Evolutionary conservation across 257 asterid species (phyloP), one percentile per base, ranked within the genome.

Genomic region (Oldenlandia corymbosa): DNA sequence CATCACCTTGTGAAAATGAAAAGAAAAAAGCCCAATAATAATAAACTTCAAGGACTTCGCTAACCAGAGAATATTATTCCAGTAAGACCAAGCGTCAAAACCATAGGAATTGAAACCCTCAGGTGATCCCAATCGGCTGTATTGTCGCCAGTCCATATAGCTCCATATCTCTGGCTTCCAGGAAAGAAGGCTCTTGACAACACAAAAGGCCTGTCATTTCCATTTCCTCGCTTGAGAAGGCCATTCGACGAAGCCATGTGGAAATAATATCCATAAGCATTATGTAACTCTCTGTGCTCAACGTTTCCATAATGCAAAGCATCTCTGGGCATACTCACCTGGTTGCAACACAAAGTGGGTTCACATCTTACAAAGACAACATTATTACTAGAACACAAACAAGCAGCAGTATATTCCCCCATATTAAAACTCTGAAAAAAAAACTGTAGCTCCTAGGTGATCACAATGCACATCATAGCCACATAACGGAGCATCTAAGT

Each of bases 111-210:
- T 28, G 99, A 85, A 73, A 87, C 90, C 78, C 95, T 75, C 23
- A 93, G 73, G 30, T 93, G 99, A 34, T 93, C 97, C 99, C 99
- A 93, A 37, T 93, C 96, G 31, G 99, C 99, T 26, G 88, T 48
- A 80, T 93, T 93, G 65, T 93, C 99, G 68, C 99, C 99, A 0
- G 97, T 93, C 99, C 99, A 93, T 71, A 93, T 76, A 12, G 99
- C 99, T 69, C 99, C 99, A 67, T 85, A 85, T 72, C 96, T 78
- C 82, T 90, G 97, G 68, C 77, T 90, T 75, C 99, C 99, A 28
- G 99, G 91, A 70, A 90, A 93, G 67, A 90, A 73, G 65, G 99
- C 97, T 79, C 99, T 87, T 34, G 94, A 86, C 80, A 93, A 75
- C 66, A 93, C 99, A 75, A 90, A 93, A 54, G 99, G 97, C 62